These are phyloP conservation scores for Xylaria sp. DNA, from an alignment of 2,329 filamentous ascomycete genomes.

Conservation along the genomic window DNA sequence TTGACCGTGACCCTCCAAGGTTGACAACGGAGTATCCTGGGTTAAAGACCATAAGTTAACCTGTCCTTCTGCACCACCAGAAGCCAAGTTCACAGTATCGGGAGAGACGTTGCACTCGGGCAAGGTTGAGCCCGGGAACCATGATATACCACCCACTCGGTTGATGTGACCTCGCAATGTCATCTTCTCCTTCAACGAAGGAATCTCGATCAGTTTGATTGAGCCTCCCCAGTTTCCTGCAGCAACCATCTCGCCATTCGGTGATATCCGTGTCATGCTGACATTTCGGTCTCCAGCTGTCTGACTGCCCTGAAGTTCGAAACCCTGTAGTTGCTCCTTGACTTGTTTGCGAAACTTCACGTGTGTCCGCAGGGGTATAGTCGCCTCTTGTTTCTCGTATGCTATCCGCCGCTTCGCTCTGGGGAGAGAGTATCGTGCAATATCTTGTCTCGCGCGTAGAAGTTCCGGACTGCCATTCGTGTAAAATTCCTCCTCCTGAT, in stretches of 20 bases:
- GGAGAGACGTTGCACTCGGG: constrained; percentile 64
- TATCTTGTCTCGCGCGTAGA: constrained; percentile 68
- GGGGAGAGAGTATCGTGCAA: constrained; percentile 79
- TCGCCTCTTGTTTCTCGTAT: constrained; percentile 73
- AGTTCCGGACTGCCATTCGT: constrained; percentile 73
- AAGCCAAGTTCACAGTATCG: constrained; percentile 76
- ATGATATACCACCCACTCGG: constrained; percentile 83
- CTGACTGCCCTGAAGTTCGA: constrained; percentile 91
- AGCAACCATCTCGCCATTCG: constrained; percentile 75
- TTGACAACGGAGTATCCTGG: constrained; percentile 78
- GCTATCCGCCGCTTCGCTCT: constrained; percentile 71
- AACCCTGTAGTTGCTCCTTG: constrained; percentile 74
- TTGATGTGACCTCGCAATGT: constrained; percentile 79
- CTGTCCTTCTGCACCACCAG: constrained; percentile 81
- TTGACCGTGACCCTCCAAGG: constrained; percentile 74
- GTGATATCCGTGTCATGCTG: constrained; percentile 86
- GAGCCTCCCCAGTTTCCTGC: constrained; percentile 91
- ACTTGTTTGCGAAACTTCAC: constrained; percentile 87
- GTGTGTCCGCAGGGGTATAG: constrained; percentile 80
- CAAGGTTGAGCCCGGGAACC: constrained; percentile 79
- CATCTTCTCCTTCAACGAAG: constrained; percentile 70
- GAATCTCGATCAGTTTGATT: constrained; percentile 79
- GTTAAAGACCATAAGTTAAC: constrained; percentile 87
- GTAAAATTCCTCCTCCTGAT: constrained; percentile 91
- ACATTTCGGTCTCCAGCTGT: constrained; percentile 86